Evolutionary conservation across 108 stramenopile genomes (phyloP).

Genomic region (Cylindrotheca closterium): DNA sequence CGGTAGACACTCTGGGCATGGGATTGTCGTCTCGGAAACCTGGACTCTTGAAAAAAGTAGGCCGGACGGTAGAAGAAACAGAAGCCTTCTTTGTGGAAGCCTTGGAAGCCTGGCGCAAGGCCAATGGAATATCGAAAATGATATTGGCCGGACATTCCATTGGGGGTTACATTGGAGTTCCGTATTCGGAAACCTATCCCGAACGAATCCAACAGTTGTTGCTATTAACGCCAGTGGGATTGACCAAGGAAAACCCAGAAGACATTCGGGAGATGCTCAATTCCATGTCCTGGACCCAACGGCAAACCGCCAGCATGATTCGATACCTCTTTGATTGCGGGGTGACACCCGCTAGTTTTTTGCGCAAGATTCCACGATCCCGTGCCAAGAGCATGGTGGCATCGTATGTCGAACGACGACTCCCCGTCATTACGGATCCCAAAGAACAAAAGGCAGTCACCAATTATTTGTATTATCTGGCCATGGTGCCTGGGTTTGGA

Average conservation of each 20-base stretch:
- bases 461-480: conserved; percentile 73
- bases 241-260: conserved; percentile 60
- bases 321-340: conserved; percentile 18
- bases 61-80: conserved; percentile 20
- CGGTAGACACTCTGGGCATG: conserved; percentile 87
- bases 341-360: conserved; percentile 58
- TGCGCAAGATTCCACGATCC: conserved; percentile 48
- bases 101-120: conserved; percentile 81
- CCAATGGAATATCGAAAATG: conserved; percentile 60
- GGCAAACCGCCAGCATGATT: conserved; percentile 32
- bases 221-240: conserved; percentile 81
- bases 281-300: conserved; percentile 17
- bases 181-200: conserved; percentile 90
- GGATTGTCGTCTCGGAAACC: conserved; percentile 78
- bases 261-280: conserved; percentile 32
- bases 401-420: conserved; percentile 49
- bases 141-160: conserved; percentile 84
- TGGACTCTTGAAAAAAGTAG: conserved; percentile 25
- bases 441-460: conserved; percentile 51
- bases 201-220: conserved; percentile 75
- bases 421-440: conserved; percentile 53
- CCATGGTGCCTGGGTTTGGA: conserved; percentile 43
- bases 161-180: conserved; percentile 87
- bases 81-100: conserved; percentile 85
- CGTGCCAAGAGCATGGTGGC: conserved; percentile 38